Percentiles rank a stretch among this genome's conserved stretches.
These are phyloP conservation scores for Hygrocybe punicea DNA, from an alignment of 768 basidiomycete genomes.

Conservation along the genomic window DNA sequence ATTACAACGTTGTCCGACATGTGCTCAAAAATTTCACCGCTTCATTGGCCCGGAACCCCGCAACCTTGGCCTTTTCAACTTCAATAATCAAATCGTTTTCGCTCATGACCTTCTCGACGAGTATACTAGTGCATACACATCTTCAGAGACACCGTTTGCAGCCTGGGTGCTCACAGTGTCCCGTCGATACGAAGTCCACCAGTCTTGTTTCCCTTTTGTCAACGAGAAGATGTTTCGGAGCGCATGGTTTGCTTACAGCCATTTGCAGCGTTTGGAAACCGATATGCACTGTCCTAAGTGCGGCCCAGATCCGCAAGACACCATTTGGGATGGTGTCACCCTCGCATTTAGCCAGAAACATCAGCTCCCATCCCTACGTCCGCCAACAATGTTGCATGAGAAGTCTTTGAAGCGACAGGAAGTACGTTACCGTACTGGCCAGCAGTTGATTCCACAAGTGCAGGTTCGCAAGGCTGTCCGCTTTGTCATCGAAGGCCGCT, in stretches of 20 bases:
- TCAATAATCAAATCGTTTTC: constrained; percentile 23
- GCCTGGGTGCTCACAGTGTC: constrained; percentile 17
- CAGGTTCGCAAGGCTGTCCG: constrained; percentile 1
- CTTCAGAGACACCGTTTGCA: constrained; percentile 25
- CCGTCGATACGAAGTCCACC: constrained; percentile 13
- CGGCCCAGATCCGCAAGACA: constrained; percentile 26
- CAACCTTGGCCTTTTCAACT: constrained; percentile 27
- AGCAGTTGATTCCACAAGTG: constrained; percentile 12
- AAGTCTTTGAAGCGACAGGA: constrained; percentile 9
- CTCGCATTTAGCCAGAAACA: constrained; percentile 30
- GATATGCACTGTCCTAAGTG: constrained; percentile 29
- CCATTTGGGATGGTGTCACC: constrained; percentile 35
- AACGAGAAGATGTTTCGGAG: constrained; percentile 20
- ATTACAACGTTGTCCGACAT: constrained; percentile 19
- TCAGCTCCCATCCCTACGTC: constrained; percentile 19
- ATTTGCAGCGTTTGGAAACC: constrained; percentile 17
- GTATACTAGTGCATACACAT: constrained; percentile 24
- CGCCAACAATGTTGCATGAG: constrained; percentile 21
- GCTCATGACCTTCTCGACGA: constrained; percentile 28
- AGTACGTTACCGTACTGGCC: neutral
- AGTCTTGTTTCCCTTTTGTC: constrained; percentile 11
- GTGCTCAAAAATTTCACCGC: constrained; percentile 2
- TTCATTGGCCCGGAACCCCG: constrained; percentile 25
- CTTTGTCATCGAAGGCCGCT: constrained; percentile 2
- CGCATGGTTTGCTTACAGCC: constrained; percentile 34